Base-by-base conservation (phyloP, 2,329 filamentous ascomycete genomes). In the Pestalotiopsis sp. region DNA sequence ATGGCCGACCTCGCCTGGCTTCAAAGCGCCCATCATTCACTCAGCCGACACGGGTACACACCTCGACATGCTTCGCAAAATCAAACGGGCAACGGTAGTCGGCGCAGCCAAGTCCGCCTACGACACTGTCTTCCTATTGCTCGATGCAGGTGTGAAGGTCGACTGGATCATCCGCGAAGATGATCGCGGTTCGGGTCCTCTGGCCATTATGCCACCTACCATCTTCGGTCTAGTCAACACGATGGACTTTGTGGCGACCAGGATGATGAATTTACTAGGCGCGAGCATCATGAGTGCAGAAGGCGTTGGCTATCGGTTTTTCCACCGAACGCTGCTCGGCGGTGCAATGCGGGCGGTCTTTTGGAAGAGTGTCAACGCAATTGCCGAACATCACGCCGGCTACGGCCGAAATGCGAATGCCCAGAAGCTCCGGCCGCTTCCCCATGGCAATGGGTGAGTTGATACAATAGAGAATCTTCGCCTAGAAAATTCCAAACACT, bases 271-370 rank as follows among this genome's bases (percentile, higher is more conserved):
- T 2, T 27, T 60, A 6, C 70, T 81, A 4, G 73, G 77, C n/a
- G 68, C 77, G 2, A 72, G 72, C 38, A 79, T 81, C 64, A 73
- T 81, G 70, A 73, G 71, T 41, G 77, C 77, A 13, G 49, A 72
- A 11, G 76, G 76, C 5, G 11, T 69, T 11, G 68, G 58, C 57
- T 74, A 78, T 66, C 41, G 66, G 4, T 74, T 78, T 65, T 69
- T 80, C 49, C 73, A 80, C 14, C 68, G 69, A 49, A 68, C 63
- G 7, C 9, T 13, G 14, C 67, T 66, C 17, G 67, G 67, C 2
- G 23, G n/a, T n/a, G 9, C 23, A 14, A 2, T 25, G 25, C 25
- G 25, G 25, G 4, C 25, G 25, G 25, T 25, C 25, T 25, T 25
- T 25, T 25, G 25, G 25, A 25, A 25, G 25, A 25, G 25, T 25